These are phyloP conservation scores for Agroathelia rolfsii DNA, from an alignment of 1,284 basidiomycete species.

Conservation along the genomic window DNA sequence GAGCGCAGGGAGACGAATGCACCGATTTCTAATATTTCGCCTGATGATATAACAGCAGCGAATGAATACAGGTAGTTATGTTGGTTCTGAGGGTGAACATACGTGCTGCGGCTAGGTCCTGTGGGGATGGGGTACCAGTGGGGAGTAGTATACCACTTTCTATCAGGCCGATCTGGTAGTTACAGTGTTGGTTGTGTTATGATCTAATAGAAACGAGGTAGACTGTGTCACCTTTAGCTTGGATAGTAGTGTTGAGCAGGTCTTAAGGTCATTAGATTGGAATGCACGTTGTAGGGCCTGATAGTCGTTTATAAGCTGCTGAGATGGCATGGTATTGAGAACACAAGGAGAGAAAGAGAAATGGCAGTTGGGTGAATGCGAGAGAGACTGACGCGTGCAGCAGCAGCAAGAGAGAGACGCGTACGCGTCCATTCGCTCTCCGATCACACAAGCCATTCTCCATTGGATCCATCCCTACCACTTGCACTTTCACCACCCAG, in stretches of 20 bases:
- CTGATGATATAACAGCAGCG: constrained; percentile 33
- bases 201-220: constrained; percentile 3
- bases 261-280: constrained; percentile 52
- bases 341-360: constrained; percentile 6
- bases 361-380: background rate
- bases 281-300: constrained; percentile 55
- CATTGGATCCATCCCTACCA: constrained; percentile 18
- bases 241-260: constrained; percentile 48
- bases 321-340: constrained; percentile 32
- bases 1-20: constrained; percentile 88
- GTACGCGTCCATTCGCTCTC: constrained; percentile 42
- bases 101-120: constrained; percentile 67
- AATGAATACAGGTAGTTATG: constrained; percentile 6
- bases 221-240: constrained; percentile 59
- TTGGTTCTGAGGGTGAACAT: constrained; percentile 18
- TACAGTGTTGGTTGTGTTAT: background rate
- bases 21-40: constrained; percentile 93
- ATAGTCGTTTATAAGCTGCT: constrained; percentile 52
- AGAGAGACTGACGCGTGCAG: constrained; percentile 10
- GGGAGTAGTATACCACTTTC: constrained; percentile 70
- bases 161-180: constrained; percentile 63
- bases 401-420: constrained; percentile 14
- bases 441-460: constrained; percentile 23
- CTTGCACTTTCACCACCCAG: constrained; percentile 13
- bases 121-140: constrained; percentile 41